phyloP scores from a whole-genome alignment of 306 rosid genomes.

The Medicago lupulina region DNA sequence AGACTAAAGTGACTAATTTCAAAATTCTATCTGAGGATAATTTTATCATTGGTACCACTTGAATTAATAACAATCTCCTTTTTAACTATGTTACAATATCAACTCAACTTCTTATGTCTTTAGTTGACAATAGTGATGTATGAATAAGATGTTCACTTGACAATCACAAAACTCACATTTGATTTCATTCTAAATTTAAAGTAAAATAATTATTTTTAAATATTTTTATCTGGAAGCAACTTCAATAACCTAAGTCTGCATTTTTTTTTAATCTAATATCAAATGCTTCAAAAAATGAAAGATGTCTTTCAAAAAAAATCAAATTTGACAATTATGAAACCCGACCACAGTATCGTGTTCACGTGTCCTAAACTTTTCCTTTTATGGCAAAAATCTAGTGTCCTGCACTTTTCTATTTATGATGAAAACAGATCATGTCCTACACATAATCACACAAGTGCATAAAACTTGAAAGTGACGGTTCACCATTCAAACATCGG shows the following conservation, averaged over 20 bases:
- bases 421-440: not conserved
- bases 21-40: too few relatives aligned
- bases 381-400: not conserved
- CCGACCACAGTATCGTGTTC: not conserved
- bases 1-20: too few relatives aligned
- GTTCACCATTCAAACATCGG: not conserved
- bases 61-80: too few relatives aligned
- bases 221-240: not conserved
- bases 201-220: not conserved
- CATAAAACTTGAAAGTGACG: not conserved
- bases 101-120: too few relatives aligned
- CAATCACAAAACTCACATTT: too few relatives aligned
- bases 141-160: too few relatives aligned
- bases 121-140: too few relatives aligned
- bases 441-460: not conserved
- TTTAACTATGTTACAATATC: too few relatives aligned
- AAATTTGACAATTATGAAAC: not conserved
- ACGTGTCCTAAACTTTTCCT: not conserved
- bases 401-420: not conserved
- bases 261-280: too few relatives aligned
- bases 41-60: too few relatives aligned
- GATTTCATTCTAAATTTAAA: too few relatives aligned
- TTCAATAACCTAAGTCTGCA: not conserved
- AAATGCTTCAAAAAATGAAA: too few relatives aligned
- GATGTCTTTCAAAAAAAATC: not conserved